Evolutionary conservation across 306 rosid genomes (phyloP), one percentile per base, ranked within the genome.

Genomic region (Corylus heterophylla): DNA sequence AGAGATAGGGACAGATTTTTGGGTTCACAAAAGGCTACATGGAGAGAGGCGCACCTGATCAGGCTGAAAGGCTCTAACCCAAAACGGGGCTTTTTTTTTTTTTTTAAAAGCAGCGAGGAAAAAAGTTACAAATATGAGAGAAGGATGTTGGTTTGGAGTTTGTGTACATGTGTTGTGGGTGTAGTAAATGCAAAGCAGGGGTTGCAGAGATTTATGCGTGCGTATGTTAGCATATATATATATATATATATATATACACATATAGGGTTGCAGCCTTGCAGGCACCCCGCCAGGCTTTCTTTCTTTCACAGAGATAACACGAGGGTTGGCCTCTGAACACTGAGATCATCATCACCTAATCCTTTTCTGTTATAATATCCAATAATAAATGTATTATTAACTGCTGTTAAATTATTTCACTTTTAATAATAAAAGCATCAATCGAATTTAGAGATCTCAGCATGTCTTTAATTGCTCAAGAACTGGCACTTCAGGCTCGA

Each of bases 201-300:
- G 39, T 74, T 75, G 69, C 84, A 78, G 79, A 76, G 84, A 75
- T 83, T 63, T 74, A 83, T 78, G 86, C 84, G 87, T 78, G 85
- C 82, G 84, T 59, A 74, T 86, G 84, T 79, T 71, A 73, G 76
- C 87, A 84, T 76, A 80, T 7, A 69, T 70, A 56, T 35, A 31
- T 31, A 31, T 31, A 31, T 31, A 31, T 31, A 31, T 31, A 31
- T 12, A 12, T 6, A 2, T 14, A 42, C 51, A 16, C 51, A 16
- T 37, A 16, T 16, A 64, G 70, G 62, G 9, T 16, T 22, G 25
- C 25, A 22, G 25, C 25, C 25, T 31, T 31, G 35, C 48, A 42
- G 45, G 45, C 45, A 42, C 8, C 6, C 44, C 12, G 8, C 17
- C 27, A 61, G 45, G 47, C 78, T 69, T 25, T 56, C 47, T 69